Evolutionary conservation across 2,329 filamentous ascomycete genomes (phyloP), one percentile per base, ranked within the genome.

Genomic region (Phaeosphaeriaceae sp.): DNA sequence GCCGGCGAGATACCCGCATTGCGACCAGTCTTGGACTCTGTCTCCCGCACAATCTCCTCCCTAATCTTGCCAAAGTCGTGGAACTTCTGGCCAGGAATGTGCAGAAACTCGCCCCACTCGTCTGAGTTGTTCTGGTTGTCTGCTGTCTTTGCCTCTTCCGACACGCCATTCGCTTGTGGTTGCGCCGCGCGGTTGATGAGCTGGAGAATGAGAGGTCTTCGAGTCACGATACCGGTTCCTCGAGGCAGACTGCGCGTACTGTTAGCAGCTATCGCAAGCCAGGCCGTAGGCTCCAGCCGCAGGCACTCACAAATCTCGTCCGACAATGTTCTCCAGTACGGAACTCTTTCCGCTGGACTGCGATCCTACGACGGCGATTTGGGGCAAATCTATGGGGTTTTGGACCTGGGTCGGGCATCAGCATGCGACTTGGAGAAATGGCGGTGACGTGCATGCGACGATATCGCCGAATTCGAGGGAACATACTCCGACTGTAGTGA

Each of bases 301-400:
- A 36, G 42, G 47, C 57, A 85, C 92, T 83, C 85, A 98, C 94
- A 99, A 99, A 82, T 99, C 95, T 84, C 95, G 88, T 58, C 95
- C 95, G 57, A 99, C 95, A 74, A 99, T 99, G 76, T 99, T 99
- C 81, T 99, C 95, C 74, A 99, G 82, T 70, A 99, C 95, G 19
- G 95, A 99, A 85, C 93, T 97, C 89, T 99, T 99, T 82, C 95
- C 95, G 80, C 94, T 97, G 20, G 95, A 99, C 83, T 99, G 95
- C 80, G 93, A 97, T 75, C 95, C 95, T 57, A 99, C 95, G 69
- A 99, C 95, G 69, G 91, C 94, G 78, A 99, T 99, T 84, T 99
- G 95, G 54, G 95, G 95, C 65, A 99, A 83, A 83, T 99, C 95
- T 85, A 99, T 99, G 62, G 95, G 95, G 81, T 99, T 99, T 87